Percentiles rank a stretch among this genome's conserved stretches.
Evolutionary conservation across 2,329 filamentous ascomycete genomes (phyloP).

Genomic region (Mycosphaerelloides madeirae): DNA sequence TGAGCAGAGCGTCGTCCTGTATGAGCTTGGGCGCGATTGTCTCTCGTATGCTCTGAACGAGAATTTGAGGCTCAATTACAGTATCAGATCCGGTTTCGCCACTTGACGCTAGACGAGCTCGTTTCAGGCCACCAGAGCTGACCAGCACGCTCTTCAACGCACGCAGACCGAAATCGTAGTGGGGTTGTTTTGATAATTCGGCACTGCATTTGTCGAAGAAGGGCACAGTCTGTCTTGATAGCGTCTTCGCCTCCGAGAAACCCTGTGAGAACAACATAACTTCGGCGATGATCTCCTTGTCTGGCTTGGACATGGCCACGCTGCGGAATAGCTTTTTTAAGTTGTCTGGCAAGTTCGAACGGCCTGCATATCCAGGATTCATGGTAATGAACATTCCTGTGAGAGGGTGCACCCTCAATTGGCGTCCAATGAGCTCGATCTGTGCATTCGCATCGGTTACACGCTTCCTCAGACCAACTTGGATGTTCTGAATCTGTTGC

Average conservation of each 20-base stretch:
- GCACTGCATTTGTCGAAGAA: constrained; percentile 91
- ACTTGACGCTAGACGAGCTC: constrained; percentile 63
- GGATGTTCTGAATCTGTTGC: constrained; percentile 98
- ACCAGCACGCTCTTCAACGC: constrained; percentile 97
- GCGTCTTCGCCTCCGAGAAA: constrained; percentile 89
- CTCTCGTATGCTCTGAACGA: constrained; percentile 96
- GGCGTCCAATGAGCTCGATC: constrained; percentile 90
- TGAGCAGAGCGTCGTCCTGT: constrained; percentile 80
- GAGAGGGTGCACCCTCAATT: constrained; percentile 82
- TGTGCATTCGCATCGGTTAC: constrained; percentile 76
- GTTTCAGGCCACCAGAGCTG: constrained; percentile 93
- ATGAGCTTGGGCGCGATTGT: constrained; percentile 98
- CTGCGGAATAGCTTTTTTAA: constrained; percentile 99
- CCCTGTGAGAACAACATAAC: constrained; percentile 99
- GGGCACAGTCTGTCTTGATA: constrained; percentile 93
- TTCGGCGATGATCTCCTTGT: constrained; percentile 98
- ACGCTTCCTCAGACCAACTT: constrained; percentile 85
- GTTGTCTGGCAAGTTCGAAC: constrained; percentile 97
- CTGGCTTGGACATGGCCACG: constrained; percentile 98
- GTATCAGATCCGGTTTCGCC: constrained; percentile 56
- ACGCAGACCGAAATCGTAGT: constrained; percentile 98
- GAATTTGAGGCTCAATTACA: constrained; percentile 88
- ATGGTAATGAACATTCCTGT: constrained; percentile 99
- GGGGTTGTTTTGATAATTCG: constrained; percentile 86
- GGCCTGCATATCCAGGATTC: constrained; percentile 98